Evolutionary conservation across 768 basidiomycete genomes (phyloP).

Genomic region (Galerina sulciceps): DNA sequence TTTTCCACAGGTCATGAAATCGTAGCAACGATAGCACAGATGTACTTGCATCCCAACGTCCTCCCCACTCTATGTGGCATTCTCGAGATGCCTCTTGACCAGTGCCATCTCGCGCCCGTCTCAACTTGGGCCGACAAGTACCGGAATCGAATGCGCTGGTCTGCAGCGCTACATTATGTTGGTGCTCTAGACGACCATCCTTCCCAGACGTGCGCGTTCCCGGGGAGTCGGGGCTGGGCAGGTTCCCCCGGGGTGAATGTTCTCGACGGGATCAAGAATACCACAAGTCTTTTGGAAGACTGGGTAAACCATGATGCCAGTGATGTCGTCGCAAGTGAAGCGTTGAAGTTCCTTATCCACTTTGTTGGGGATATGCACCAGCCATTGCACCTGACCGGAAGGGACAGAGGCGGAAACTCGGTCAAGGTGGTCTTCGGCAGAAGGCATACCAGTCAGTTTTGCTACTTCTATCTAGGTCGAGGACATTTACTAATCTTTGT

Average conservation of each 20-base stretch:
- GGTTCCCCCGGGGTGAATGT: conserved; percentile 63
- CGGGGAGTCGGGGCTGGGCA: conserved; percentile 76
- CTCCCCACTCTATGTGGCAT: conserved; percentile 71
- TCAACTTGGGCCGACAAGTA: conserved; percentile 89
- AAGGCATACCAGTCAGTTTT: conserved; percentile 65
- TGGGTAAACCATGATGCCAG: conserved; percentile 40
- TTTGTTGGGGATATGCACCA: conserved; percentile 93
- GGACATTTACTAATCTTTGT: neutral
- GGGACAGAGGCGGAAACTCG: conserved; percentile 88
- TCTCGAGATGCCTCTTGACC: conserved; percentile 47
- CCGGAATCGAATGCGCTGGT: conserved; percentile 70
- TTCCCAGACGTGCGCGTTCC: conserved; percentile 73
- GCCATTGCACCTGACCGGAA: conserved; percentile 89
- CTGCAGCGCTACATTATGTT: conserved; percentile 76
- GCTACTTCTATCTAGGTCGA: neutral
- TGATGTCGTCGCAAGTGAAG: conserved; percentile 62
- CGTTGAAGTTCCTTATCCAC: conserved; percentile 92
- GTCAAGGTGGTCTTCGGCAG: conserved; percentile 76
- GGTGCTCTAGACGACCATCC: conserved; percentile 81
- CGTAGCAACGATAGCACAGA: conserved; percentile 92
- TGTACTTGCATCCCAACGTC: conserved; percentile 79
- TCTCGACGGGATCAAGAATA: conserved; percentile 78
- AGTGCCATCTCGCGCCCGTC: conserved; percentile 81
- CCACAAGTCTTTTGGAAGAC: conserved; percentile 62
- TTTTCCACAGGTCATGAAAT: conserved; percentile 80